These are phyloP conservation scores for Turritis glabra DNA, from an alignment of 345 rosid species.

Conservation along the genomic window DNA sequence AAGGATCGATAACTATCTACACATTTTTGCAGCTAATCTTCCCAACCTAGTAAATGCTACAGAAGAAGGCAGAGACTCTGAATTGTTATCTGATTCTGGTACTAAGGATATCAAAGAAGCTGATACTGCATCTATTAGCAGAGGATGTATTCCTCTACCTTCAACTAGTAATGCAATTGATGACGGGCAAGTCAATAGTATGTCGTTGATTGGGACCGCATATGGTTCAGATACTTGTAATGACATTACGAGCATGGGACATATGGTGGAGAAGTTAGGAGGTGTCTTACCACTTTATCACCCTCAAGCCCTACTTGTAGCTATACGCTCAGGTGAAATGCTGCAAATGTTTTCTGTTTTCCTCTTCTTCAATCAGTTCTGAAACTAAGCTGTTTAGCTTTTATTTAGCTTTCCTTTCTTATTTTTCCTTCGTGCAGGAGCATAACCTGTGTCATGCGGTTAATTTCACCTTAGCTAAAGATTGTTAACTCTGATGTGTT, in stretches of 20 bases:
- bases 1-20: conserved; percentile 30
- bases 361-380: conserved; percentile 12
- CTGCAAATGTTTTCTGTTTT: conserved; percentile 14
- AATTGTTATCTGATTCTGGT: conserved; percentile 42
- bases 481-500: conserved; percentile 49
- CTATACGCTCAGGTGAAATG: conserved; percentile 75
- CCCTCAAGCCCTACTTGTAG: conserved; percentile 68
- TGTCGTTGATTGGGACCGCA: conserved; percentile 39
- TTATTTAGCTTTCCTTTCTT: conserved; percentile 43
- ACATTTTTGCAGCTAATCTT: conserved; percentile 29
- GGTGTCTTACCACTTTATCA: conserved; percentile 73
- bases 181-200: conserved; percentile 35
- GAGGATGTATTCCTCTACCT: conserved; percentile 32
- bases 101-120: conserved; percentile 30
- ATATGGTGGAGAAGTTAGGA: conserved; percentile 53
- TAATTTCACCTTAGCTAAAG: conserved; percentile 41
- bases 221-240: conserved; percentile 36
- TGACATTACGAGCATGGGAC: conserved; percentile 56
- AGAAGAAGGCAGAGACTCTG: conserved; percentile 30
- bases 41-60: conserved; percentile 33
- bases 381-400: conserved; percentile 31
- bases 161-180: conserved; percentile 30
- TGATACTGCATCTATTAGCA: conserved; percentile 26
- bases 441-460: conserved; percentile 30
- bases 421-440: conserved; percentile 40